These are phyloP conservation scores for Erigeron philadelphicus DNA, from an alignment of 140 eudicot genomes.

Conservation along the genomic window DNA sequence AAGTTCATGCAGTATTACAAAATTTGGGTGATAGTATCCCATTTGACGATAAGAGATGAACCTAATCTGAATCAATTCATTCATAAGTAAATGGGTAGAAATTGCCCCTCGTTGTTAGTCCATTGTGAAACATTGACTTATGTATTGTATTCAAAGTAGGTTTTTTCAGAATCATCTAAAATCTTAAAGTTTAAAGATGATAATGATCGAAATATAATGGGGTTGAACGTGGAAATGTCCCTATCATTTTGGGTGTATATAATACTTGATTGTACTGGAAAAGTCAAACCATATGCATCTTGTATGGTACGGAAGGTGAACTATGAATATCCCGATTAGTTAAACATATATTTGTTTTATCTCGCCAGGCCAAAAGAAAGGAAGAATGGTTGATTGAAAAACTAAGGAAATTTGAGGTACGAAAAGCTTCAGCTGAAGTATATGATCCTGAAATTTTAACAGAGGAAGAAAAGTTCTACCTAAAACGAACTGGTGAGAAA, in stretches of 20 bases:
- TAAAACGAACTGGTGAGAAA: slow-evolving; percentile 90
- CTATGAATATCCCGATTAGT: neutral
- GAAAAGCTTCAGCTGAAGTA: slow-evolving; percentile 57
- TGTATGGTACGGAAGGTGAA: neutral
- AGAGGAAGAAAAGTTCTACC: slow-evolving; percentile 85
- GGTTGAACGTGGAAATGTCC: slow-evolving; percentile 4
- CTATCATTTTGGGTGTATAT: neutral
- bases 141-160: neutral
- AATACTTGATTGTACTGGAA: slow-evolving; percentile 1
- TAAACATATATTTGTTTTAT: neutral
- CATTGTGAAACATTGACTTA: neutral
- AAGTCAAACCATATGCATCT: neutral
- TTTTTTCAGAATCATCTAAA: neutral
- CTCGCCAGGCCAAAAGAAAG: slow-evolving; percentile 75
- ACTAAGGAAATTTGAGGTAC: slow-evolving; percentile 70
- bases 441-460: slow-evolving; percentile 89
- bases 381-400: slow-evolving; percentile 94
- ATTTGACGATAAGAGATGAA: neutral
- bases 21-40: neutral
- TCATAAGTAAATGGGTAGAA: neutral
- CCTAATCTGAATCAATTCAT: neutral
- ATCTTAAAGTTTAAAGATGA: neutral
- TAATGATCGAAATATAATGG: neutral
- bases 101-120: neutral
- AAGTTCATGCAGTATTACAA: neutral